Evolutionary conservation across 495 filamentous ascomycete genomes (phyloP), one percentile per base, ranked within the genome.

Genomic region (Penicillium taxi): DNA sequence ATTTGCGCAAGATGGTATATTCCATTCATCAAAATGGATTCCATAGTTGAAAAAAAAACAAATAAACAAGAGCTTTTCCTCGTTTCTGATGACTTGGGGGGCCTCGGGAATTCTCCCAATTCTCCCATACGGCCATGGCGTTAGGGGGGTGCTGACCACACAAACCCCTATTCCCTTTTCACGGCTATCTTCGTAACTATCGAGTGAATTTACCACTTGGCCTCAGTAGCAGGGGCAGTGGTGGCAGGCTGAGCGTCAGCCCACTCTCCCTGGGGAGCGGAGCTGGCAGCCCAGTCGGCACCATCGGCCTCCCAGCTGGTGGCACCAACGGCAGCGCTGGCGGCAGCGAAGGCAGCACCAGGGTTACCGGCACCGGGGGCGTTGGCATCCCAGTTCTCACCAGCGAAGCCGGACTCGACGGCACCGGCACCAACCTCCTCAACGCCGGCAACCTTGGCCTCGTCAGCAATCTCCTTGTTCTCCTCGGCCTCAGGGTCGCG

Each of bases 401-500:
- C 77, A 57, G 53, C 73, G 71, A 91, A 96, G 53, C 84, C 85
- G 48, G 77, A 63, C 59, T 94, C 88, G 50, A 88, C 73, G 52
- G 86, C 78, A 53, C 66, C 76, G 44, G 83, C 49, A 53, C 82
- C 87, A 56, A 84, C 83, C 70, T 96, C 89, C 52, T 96, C 91
- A 42, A 74, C 81, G 56, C 77, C 77, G 32, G 84, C 74, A 41
- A 77, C 65, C 77, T 80, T 80, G 43, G 73, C 41, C 54, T 75
- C 73, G 29, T 80, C 77, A 25, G 70, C 64, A 38, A 82, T 76
- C 73, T 95, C 88, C 80, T 94, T 93, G 70, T 86, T 83, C 74
- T 85, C 88, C 77, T 96, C 88, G 48, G 91, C 88, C 74, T 98
- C 91, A 42, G 91, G 91, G 66, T 98, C 91, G 66, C 91, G 93